Conservation (phyloP, 73 alveolate genomes). For the Paramecium sonneborni region DNA sequence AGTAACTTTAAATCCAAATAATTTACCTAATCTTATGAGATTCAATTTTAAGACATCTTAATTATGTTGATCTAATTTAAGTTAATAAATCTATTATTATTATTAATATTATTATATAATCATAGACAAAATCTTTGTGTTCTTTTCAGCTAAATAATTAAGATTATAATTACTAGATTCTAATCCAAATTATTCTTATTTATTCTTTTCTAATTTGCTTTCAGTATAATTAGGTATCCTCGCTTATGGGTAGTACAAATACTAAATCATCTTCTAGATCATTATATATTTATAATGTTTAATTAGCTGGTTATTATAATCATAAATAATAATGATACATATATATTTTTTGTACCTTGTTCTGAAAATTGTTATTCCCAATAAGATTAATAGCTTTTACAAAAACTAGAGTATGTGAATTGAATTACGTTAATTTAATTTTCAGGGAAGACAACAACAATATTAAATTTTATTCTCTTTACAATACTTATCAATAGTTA, state of each 20-base stretch:
- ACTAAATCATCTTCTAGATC: background rate
- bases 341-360: no score
- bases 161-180: background rate
- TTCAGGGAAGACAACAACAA: background rate
- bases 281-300: no score
- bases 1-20: background rate
- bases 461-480: background rate
- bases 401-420: background rate
- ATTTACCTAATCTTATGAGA: background rate
- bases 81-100: background rate
- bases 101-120: no score
- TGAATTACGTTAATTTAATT: background rate
- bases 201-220: background rate
- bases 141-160: background rate
- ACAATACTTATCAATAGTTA: background rate
- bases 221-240: background rate
- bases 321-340: no score
- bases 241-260: background rate
- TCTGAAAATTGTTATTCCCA: background rate
- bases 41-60: background rate
- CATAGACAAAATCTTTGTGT: background rate
- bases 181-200: background rate
- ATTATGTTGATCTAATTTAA: background rate
- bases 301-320: no score
- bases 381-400: background rate